Conservation (phyloP, 176 grass and related monocot species). For the Typha latifolia region DNA sequence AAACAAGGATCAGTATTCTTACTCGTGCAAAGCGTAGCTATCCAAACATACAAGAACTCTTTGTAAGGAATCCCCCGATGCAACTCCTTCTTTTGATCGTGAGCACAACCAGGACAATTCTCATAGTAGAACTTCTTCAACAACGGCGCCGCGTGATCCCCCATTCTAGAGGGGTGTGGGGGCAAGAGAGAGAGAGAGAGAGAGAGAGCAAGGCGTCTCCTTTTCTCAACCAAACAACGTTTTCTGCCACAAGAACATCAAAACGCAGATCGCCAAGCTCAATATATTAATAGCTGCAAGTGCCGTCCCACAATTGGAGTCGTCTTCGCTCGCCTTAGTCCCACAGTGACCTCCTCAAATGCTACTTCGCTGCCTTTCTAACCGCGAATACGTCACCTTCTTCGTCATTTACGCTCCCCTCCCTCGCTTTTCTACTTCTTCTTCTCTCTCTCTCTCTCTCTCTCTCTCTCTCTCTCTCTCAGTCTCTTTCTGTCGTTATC, state of each 20-base stretch:
- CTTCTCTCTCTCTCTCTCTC: no score
- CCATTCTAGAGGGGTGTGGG: background rate
- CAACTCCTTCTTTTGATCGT: conserved; percentile 31
- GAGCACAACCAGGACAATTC: conserved; percentile 54
- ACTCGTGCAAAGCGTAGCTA: conserved; percentile 45
- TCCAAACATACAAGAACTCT: conserved; percentile 54
- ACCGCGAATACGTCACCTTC: no score
- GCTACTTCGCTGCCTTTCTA: no score
- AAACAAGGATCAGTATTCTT: background rate
- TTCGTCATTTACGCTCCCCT: no score
- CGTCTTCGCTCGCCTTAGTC: no score
- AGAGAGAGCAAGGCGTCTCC: background rate
- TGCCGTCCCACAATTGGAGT: no score
- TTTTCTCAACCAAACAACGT: background rate
- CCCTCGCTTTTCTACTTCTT: no score
- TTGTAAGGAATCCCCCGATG: conserved; percentile 34
- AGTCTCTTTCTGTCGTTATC: no score
- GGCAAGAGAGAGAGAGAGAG: background rate
- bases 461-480: no score
- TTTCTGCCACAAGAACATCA: background rate
- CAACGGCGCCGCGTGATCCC: conserved; percentile 1
- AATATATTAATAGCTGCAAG: no score
- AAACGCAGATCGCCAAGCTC: no score
- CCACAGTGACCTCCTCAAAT: no score
- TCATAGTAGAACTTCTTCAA: conserved; percentile 19